Percentiles rank a stretch among this genome's conserved stretches.
phyloP scores from a whole-genome alignment of 73 alveolate species.

The Diophrys sp. region DNA sequence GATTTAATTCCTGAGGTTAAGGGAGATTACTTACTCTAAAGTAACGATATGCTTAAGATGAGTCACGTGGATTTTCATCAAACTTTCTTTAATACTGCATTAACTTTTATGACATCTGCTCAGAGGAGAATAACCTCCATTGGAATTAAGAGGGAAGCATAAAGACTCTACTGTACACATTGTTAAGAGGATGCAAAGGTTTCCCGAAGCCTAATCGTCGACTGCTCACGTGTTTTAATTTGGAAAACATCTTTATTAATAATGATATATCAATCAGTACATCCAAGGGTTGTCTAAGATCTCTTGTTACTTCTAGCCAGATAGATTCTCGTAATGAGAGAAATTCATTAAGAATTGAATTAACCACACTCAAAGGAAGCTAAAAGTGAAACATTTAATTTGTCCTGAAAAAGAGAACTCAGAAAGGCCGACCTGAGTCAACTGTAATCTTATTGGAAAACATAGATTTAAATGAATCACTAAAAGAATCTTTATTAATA shows the following conservation, averaged over 20 bases:
- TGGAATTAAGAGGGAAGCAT: too few relatives aligned
- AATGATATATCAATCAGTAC: not conserved
- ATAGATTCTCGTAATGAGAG: too few relatives aligned
- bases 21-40: too few relatives aligned
- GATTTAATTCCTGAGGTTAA: conserved; percentile 47
- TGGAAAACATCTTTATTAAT: not conserved
- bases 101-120: conserved; percentile 7
- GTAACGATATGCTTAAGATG: conserved; percentile 28
- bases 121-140: too few relatives aligned
- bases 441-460: not conserved
- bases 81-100: conserved; percentile 16
- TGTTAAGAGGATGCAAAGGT: too few relatives aligned
- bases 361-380: too few relatives aligned
- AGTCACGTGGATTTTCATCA: conserved; percentile 32
- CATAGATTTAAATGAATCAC: not conserved
- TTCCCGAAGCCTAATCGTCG: not conserved
- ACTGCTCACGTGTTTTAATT: not conserved
- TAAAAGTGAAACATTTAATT: too few relatives aligned
- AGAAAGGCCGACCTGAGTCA: not conserved
- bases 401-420: not conserved
- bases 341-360: too few relatives aligned
- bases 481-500: not conserved
- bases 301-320: too few relatives aligned
- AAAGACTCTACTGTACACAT: too few relatives aligned
- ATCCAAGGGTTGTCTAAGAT: too few relatives aligned